Conservation (phyloP, 768 basidiomycete genomes). For the Antrodiella citrinella region DNA sequence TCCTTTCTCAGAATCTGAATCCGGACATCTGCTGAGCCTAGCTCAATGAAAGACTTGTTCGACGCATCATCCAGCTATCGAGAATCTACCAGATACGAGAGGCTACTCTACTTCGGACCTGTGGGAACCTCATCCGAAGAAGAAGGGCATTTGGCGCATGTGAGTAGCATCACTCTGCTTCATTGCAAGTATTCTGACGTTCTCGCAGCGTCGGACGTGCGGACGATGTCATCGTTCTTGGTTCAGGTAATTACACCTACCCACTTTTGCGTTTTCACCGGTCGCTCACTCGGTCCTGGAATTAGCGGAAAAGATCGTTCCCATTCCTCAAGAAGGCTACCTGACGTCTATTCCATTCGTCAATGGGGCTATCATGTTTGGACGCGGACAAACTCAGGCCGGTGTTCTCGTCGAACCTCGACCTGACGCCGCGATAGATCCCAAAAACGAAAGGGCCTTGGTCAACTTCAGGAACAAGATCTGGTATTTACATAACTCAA, state of each 20-base stretch:
- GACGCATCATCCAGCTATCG: conserved; percentile 10
- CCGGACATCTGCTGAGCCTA: conserved; percentile 1
- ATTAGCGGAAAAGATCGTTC: conserved; percentile 2
- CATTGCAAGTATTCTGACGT: background rate
- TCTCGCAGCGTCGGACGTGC: conserved; percentile 10
- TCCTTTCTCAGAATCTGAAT: background rate
- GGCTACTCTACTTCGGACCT: conserved; percentile 12
- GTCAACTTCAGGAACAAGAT: conserved; percentile 15
- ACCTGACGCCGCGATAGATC: conserved; percentile 14
- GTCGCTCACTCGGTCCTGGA: background rate
- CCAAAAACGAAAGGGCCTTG: conserved; percentile 13
- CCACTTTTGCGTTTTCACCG: background rate
- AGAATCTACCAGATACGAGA: conserved; percentile 7
- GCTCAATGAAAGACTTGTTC: conserved; percentile 10
- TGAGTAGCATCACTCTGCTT: background rate
- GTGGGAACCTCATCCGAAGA: conserved; percentile 10
- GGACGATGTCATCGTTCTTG: conserved; percentile 12
- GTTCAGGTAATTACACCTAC: conserved; percentile 4
- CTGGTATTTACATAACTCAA: background rate
- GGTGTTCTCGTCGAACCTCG: conserved; percentile 25
- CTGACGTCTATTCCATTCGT: conserved; percentile 19
- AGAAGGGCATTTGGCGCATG: conserved; percentile 12
- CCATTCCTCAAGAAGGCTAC: conserved; percentile 24
- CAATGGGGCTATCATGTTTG: conserved; percentile 23
- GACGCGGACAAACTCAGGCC: conserved; percentile 20